These are phyloP conservation scores for Aspergillus sp. DNA, from an alignment of 2,329 filamentous ascomycete genomes.

Conservation along the genomic window DNA sequence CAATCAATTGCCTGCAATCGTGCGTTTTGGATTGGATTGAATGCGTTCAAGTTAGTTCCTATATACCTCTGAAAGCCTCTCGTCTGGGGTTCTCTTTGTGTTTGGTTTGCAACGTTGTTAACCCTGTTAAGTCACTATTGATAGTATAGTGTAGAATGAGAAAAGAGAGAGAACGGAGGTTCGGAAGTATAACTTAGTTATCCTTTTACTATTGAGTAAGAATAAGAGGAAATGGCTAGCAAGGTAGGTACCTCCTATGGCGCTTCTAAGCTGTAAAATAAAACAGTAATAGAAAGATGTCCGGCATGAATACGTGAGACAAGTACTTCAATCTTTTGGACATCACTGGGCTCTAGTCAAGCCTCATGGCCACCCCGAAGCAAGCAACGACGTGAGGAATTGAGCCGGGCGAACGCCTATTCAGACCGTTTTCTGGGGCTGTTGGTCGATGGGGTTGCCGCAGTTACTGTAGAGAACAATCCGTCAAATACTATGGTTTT, in stretches of 20 bases:
- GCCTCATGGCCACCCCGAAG: not conserved
- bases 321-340: not conserved
- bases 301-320: no score
- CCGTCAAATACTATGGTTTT: not conserved
- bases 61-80: conserved; percentile 18
- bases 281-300: no score
- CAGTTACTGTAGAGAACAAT: no score
- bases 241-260: no score
- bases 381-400: not conserved
- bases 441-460: no score
- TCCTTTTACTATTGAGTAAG: not conserved
- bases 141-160: not conserved
- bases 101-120: not conserved
- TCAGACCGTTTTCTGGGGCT: no score
- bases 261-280: no score
- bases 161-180: not conserved
- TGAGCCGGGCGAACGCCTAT: no score
- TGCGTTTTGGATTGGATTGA: not conserved
- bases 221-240: no score
- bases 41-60: not conserved
- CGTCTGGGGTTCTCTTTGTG: not conserved
- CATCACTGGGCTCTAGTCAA: not conserved
- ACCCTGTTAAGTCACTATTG: not conserved
- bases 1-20: conserved; percentile 2
- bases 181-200: not conserved